phyloP scores from a whole-genome alignment of 768 basidiomycete genomes.

The Lepiota subincarnata region DNA sequence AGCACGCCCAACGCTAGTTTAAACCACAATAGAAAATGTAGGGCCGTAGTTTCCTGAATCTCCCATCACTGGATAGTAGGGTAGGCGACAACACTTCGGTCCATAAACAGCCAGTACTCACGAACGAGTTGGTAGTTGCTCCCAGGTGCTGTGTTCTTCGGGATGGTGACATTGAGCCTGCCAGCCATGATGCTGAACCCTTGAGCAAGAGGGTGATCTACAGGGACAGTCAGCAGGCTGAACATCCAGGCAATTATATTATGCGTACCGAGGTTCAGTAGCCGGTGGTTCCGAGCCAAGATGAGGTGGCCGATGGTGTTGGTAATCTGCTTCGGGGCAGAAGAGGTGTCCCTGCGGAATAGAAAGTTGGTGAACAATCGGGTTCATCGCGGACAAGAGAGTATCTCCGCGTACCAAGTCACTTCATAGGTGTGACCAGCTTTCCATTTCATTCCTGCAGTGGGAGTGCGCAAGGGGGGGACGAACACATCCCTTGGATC shows the following conservation, averaged over 20 bases:
- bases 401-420: constrained; percentile 22
- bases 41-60: constrained; percentile 50
- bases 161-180: constrained; percentile 34
- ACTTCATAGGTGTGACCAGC: constrained; percentile 26
- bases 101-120: constrained; percentile 24
- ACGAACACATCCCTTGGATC: constrained; percentile 27
- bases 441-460: constrained; percentile 24
- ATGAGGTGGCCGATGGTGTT: constrained; percentile 37
- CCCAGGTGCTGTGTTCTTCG: constrained; percentile 30
- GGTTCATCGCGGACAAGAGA: not conserved
- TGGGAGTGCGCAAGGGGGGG: constrained; percentile 25
- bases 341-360: constrained; percentile 31
- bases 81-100: constrained; percentile 6
- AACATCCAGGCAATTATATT: not conserved
- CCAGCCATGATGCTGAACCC: constrained; percentile 34
- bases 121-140: constrained; percentile 39
- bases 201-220: constrained; percentile 33
- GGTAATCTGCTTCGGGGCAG: constrained; percentile 37
- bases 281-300: constrained; percentile 26
- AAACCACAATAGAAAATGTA: constrained; percentile 39
- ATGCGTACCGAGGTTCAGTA: constrained; percentile 29
- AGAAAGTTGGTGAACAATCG: not conserved
- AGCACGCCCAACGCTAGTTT: constrained; percentile 11
- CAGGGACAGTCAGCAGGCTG: not conserved
- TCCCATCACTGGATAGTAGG: constrained; percentile 38